These are phyloP conservation scores for Colletotrichum coccodes DNA, from an alignment of 2,329 filamentous ascomycete species.

Conservation along the genomic window DNA sequence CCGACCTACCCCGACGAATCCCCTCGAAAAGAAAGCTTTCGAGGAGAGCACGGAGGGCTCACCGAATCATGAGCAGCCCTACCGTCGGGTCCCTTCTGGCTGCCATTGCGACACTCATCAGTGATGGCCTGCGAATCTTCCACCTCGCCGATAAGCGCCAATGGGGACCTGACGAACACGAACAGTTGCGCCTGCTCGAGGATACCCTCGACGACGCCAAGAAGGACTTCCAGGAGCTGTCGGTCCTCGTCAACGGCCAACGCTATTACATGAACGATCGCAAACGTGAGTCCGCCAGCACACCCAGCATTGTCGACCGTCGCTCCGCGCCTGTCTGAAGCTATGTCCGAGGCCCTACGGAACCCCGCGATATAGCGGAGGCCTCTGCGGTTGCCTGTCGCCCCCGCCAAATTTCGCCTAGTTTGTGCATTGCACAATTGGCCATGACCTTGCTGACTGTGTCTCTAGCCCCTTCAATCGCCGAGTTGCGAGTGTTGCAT, in stretches of 20 bases:
- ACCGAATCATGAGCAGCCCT: slow-evolving; percentile 52
- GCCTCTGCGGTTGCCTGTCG: neutral
- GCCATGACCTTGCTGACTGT: slow-evolving; percentile 30
- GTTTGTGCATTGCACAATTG: slow-evolving; percentile 4
- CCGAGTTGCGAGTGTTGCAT: slow-evolving; percentile 59
- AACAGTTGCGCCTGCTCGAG: slow-evolving; percentile 66
- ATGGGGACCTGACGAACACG: slow-evolving; percentile 69
- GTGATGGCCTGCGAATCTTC: slow-evolving; percentile 63
- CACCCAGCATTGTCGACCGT: neutral
- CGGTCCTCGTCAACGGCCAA: slow-evolving; percentile 63
- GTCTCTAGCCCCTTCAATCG: slow-evolving; percentile 60
- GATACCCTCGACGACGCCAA: slow-evolving; percentile 67
- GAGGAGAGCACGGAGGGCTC: slow-evolving; percentile 24
- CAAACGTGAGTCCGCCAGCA: slow-evolving; percentile 52
- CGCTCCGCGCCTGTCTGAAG: slow-evolving; percentile 2
- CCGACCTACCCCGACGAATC: neutral
- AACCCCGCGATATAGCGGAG: slow-evolving; percentile 14
- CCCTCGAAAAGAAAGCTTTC: slow-evolving; percentile 24
- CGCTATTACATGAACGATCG: slow-evolving; percentile 68
- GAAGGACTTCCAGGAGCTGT: slow-evolving; percentile 69
- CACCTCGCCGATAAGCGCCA: slow-evolving; percentile 67
- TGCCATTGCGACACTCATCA: slow-evolving; percentile 64
- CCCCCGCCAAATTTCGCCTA: slow-evolving; percentile 13
- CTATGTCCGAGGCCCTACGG: slow-evolving; percentile 12
- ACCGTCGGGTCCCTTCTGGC: slow-evolving; percentile 69